Evolutionary conservation across 2,329 filamentous ascomycete genomes (phyloP), one percentile per base, ranked within the genome.

Genomic region (Chrysosporium keratinophilum): DNA sequence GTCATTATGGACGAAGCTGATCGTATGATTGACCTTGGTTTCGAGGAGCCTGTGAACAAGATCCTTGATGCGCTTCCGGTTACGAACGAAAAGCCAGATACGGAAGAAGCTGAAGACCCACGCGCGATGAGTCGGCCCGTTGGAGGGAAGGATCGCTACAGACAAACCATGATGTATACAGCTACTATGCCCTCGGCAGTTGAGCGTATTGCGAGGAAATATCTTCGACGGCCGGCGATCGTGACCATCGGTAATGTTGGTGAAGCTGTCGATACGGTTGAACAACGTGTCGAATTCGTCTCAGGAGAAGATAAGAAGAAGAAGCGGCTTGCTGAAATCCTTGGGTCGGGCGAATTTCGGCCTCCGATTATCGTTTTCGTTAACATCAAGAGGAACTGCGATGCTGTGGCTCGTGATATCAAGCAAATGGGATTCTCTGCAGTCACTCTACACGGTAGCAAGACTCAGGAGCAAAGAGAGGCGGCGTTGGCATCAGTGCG

Each of bases 81-180:
- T 6, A 78, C 79, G 48, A 97, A 98, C 70, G 88, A 95, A 70
- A 98, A 97, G 70, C 93, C 93, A 0, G 93, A 98, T 69, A 86
- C 81, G 0, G 91, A 97, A 11, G 88, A 87, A 51, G 93, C 93
- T 5, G 93, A 98, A 69, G 81, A 97, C 65, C 77, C 87, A 0
- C 76, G 79, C 54, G 82, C 84, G n/a, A 97, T 97, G 91, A 84
- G 83, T 62, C 79, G 81, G 55, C 85, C 86, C 63, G 73, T 95
- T 1, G 83, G 84, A 51, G 82, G 82, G 15, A 82, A 82, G 60
- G 85, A 89, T 63, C 80, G 86, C 19, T 97, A 97, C 73, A 79
- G 93, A 56, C 91, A 98, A 70, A 98, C 93, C 0, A 98, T 98
- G 93, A 98, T 98, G 93, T 98, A 97, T 81, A 97, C 93, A 60